Conservation (phyloP, 2,329 filamentous ascomycete genomes). For the Diatrype stigma region DNA sequence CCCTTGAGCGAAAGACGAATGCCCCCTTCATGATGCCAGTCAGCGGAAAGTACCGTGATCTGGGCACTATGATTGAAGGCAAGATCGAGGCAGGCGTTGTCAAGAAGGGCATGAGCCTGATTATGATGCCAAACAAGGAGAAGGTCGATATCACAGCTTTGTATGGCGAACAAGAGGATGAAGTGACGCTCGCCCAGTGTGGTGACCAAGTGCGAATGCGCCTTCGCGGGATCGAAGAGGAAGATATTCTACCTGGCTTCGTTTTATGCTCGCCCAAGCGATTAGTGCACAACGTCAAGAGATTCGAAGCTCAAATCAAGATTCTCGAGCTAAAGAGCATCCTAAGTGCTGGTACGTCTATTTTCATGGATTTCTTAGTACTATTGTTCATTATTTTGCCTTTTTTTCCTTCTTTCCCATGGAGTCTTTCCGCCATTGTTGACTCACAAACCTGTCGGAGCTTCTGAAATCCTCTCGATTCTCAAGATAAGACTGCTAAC, state of each 20-base stretch:
- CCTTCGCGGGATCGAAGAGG: constrained; percentile 92
- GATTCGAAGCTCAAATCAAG: constrained; percentile 94
- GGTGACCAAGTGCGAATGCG: constrained; percentile 93
- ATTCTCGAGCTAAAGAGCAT: constrained; percentile 94
- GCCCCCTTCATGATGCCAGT: constrained; percentile 99
- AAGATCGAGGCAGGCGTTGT: constrained; percentile 94
- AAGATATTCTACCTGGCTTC: constrained; percentile 92
- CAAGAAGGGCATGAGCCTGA: constrained; percentile 79
- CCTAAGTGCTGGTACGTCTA: constrained; percentile 60
- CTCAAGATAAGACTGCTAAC: too few relatives aligned
- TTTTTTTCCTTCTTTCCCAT: not conserved
- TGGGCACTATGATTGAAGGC: constrained; percentile 96
- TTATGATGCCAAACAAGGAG: constrained; percentile 96
- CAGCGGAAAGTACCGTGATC: constrained; percentile 91
- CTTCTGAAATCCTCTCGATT: too few relatives aligned
- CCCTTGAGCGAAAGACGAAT: constrained; percentile 91
- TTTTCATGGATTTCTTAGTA: not conserved
- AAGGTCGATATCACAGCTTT: constrained; percentile 76
- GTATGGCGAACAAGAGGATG: constrained; percentile 95
- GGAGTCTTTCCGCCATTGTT: not conserved
- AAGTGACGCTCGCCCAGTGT: constrained; percentile 74
- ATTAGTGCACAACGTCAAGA: constrained; percentile 81
- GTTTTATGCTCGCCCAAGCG: constrained; percentile 94
- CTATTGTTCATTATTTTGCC: not conserved
- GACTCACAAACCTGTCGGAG: too few relatives aligned